phyloP scores from a whole-genome alignment of 208 protist genomes.

The Blechomonas ayalai region DNA sequence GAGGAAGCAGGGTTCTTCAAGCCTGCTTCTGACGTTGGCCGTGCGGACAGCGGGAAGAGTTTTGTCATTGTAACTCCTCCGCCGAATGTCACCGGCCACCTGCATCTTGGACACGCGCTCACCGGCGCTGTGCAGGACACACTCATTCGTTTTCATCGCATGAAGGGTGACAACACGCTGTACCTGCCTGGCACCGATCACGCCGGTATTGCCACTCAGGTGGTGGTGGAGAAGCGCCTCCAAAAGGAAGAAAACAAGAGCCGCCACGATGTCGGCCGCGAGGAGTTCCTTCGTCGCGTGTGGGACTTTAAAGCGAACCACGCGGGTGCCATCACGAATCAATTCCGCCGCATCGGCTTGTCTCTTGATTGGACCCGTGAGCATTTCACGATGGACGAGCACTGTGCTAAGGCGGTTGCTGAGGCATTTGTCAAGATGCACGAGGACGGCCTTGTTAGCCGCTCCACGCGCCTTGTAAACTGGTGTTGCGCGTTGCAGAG shows the following conservation, averaged over 20 bases:
- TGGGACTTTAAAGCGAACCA: constrained; percentile 98
- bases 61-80: constrained; percentile 98
- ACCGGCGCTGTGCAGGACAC: constrained; percentile 95
- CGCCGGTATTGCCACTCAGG: constrained; percentile 99
- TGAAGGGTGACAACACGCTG: constrained; percentile 95
- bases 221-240: constrained; percentile 98
- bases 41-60: constrained; percentile 48
- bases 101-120: constrained; percentile 99
- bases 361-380: constrained; percentile 98
- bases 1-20: constrained; percentile 95
- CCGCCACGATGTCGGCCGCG: constrained; percentile 96
- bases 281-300: constrained; percentile 95
- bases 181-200: constrained; percentile 99
- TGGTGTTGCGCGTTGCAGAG: constrained; percentile 98
- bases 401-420: constrained; percentile 87
- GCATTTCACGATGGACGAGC: constrained; percentile 99
- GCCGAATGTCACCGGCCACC: constrained; percentile 99
- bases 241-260: constrained; percentile 74
- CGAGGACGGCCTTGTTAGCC: constrained; percentile 95
- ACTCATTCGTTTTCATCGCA: constrained; percentile 94
- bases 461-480: constrained; percentile 98
- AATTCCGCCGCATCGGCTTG: constrained; percentile 95
- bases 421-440: constrained; percentile 97
- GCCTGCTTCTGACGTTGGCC: constrained; percentile 68
- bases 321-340: constrained; percentile 91